Evolutionary conservation across 805 yeast species (phyloP), one percentile per base, ranked within the genome.

Genomic region (Candida ulmi): DNA sequence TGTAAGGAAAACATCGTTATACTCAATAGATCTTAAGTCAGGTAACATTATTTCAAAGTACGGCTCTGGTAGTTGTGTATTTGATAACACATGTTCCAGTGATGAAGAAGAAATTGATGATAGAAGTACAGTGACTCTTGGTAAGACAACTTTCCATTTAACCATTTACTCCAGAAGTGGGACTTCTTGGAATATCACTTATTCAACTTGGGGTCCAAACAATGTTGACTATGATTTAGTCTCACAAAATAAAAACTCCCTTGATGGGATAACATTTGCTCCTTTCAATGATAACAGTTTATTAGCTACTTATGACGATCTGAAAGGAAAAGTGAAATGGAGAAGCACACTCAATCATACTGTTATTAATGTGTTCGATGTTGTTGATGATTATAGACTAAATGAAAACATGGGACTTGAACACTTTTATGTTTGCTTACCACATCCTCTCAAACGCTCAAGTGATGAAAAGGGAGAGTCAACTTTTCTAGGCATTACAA

Each of bases 151-250:
- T 0, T 85, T 80, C 54, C 84, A 82, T 47, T 65, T 85, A 31
- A 68, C 78, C 0, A 91, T 93, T n/a, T 83, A 88, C 55, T 80
- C 93, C 3, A 77, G 73, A 49, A 72, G 76, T 43, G 77, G 78
- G 44, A 64, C 81, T 0, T 74, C 80, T 2, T 90, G 96, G 93
- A 85, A 88, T 52, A 85, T 93, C 15, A 80, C 90, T 0, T 88
- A 83, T 55, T 72, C 95, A 1, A 72, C 82, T 28, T 93, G 97
- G 96, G 95, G 93, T 9, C 95, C 95, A 33, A 91, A 91, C 58
- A 80, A 86, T 47, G 66, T 88, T 38, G 95, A 91, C 58, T 57
- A 57, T 12, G 71, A 66, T 42, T 58, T 77, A 31, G 68, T 66
- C 3, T 51, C 53, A 28, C 78, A 78, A 47, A 72, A 76, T 44